Base-by-base conservation (phyloP, 2,329 filamentous ascomycete genomes). In the Aspergillus floridensis region DNA sequence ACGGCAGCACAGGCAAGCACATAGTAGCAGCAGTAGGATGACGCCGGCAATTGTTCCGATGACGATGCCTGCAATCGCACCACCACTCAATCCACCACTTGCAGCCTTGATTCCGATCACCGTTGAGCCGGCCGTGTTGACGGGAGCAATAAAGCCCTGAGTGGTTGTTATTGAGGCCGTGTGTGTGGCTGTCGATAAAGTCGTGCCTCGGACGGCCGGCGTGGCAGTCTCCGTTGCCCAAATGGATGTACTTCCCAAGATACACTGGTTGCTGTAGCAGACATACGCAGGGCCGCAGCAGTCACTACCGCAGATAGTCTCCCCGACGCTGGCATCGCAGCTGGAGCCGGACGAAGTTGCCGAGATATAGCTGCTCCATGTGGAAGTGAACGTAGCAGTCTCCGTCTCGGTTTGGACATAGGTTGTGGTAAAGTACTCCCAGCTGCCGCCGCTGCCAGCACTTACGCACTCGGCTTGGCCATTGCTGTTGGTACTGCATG, bases 401-500 rank as follows among this genome's bases (percentile, higher is more conserved):
- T 81, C 81, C 12, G 83, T 86, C 68, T 85, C 79, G n/a, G 73
- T 75, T 41, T 63, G 62, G 12, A 83, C 77, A 66, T 76, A 86
- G 5, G 82, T 85, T 2, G 82, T 83, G 19, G 85, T 88, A 67
- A 77, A 84, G 72, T 81, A 82, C 62, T 81, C 70, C 83, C 84
- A 87, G 62, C 76, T 71, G n/a, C 81, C 81, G 14, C 68, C 67
- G 56, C 66, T 73, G 49, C 65, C 64, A 26, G 66, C 65, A 16
- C 61, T 49, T 16, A 53, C 32, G 70, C 83, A 85, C 63, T 78
- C 74, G 44, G 82, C 83, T 70, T 84, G 74, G 59, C 77, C 72
- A 60, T 72, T 73, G 59, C 72, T 65, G 67, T 84, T 80, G 58
- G 82, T 84, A 65, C 74, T 77, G 73, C 83, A 86, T 53, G 71